These are phyloP conservation scores for Backusella westeae DNA, from an alignment of 192 early-diverging fungal species.

Conservation along the genomic window DNA sequence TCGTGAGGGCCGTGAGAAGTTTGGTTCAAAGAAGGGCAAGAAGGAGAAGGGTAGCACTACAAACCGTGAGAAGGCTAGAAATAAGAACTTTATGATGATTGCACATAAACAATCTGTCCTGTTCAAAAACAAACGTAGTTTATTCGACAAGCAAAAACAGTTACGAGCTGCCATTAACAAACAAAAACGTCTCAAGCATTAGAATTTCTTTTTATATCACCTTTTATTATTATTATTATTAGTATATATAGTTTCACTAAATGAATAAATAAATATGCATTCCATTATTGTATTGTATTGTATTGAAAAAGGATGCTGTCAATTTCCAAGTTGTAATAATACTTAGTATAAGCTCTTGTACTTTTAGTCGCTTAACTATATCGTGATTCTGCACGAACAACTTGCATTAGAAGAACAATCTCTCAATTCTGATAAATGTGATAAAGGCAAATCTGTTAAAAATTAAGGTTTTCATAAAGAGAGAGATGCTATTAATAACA, in stretches of 20 bases:
- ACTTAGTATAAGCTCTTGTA: too few relatives aligned
- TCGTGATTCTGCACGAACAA: too few relatives aligned
- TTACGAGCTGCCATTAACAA: conserved; percentile 61
- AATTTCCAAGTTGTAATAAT: too few relatives aligned
- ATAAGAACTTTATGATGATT: conserved; percentile 95
- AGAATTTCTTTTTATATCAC: conserved; percentile 10
- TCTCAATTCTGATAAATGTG: too few relatives aligned
- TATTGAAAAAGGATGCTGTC: neutral
- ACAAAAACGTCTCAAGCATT: conserved; percentile 60
- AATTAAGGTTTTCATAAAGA: too few relatives aligned
- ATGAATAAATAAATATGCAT: neutral
- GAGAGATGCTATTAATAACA: too few relatives aligned
- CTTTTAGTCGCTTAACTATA: too few relatives aligned
- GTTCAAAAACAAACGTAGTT: conserved; percentile 69
- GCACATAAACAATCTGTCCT: conserved; percentile 85
- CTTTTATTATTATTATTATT: neutral
- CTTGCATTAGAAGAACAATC: too few relatives aligned
- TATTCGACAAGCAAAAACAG: conserved; percentile 70
- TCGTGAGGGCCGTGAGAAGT: conserved; percentile 91
- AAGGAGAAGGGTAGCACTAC: conserved; percentile 76
- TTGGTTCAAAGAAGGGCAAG: conserved; percentile 84
- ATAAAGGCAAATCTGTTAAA: too few relatives aligned
- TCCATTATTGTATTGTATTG: neutral
- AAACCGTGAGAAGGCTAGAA: conserved; percentile 91
- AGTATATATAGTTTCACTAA: neutral